Percentiles rank a stretch among this genome's conserved stretches.
Evolutionary conservation across 106 monocot genomes (phyloP).

Genomic region (Phalaenopsis aphrodite): DNA sequence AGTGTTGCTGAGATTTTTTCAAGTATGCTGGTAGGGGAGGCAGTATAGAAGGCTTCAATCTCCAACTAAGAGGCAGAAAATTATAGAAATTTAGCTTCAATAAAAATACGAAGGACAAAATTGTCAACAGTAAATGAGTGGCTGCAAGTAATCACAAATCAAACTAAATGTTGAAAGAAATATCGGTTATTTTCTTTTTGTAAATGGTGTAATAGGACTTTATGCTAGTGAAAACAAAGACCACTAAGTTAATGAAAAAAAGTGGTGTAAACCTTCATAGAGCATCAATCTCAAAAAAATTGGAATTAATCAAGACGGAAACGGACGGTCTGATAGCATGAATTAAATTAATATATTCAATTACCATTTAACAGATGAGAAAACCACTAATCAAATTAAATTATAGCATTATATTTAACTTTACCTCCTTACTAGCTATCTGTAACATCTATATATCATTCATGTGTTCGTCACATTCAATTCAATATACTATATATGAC

Average conservation of each 20-base stretch:
- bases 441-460: too few relatives aligned
- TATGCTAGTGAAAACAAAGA: not conserved
- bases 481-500: too few relatives aligned
- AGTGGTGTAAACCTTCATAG: not conserved
- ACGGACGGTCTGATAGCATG: too few relatives aligned
- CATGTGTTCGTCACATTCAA: too few relatives aligned
- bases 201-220: not conserved
- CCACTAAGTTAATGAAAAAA: not conserved
- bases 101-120: not conserved
- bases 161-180: not conserved
- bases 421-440: too few relatives aligned
- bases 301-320: too few relatives aligned
- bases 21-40: not conserved
- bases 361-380: too few relatives aligned
- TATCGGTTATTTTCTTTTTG: not conserved
- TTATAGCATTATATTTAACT: too few relatives aligned
- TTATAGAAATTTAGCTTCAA: not conserved
- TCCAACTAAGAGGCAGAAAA: not conserved
- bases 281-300: not conserved
- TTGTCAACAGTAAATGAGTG: not conserved
- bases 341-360: too few relatives aligned
- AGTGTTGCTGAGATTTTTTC: not conserved
- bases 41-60: not conserved
- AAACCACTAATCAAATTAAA: too few relatives aligned
- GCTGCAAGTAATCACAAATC: not conserved